phyloP scores from a whole-genome alignment of 2,329 filamentous ascomycete species.

The Myriangium duriaei region DNA sequence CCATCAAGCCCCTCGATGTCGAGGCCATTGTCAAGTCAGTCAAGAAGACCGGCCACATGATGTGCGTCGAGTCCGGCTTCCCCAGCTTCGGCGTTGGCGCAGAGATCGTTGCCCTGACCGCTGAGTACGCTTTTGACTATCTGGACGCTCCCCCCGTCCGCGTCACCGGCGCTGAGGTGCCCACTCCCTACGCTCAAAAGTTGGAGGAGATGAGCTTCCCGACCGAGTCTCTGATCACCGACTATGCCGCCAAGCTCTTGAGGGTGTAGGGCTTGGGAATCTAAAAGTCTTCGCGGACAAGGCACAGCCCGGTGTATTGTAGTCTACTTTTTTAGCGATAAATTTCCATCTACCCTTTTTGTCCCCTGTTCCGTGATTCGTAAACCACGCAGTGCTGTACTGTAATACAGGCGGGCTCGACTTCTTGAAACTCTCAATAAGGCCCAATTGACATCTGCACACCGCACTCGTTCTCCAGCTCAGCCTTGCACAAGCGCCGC shows the following conservation, averaged over 20 bases:
- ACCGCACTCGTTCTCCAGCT: too few relatives aligned
- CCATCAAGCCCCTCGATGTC: conserved; percentile 90
- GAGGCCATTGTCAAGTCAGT: conserved; percentile 92
- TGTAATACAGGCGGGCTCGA: too few relatives aligned
- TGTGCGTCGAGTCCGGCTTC: conserved; percentile 91
- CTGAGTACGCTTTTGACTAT: conserved; percentile 98
- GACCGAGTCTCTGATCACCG: conserved; percentile 72
- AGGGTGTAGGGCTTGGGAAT: conserved; percentile 46
- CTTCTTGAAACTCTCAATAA: too few relatives aligned
- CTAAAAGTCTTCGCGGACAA: conserved; percentile 2
- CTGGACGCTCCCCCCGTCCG: conserved; percentile 86
- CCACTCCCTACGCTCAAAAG: conserved; percentile 85
- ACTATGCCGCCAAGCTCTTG: conserved; percentile 81
- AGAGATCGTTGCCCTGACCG: conserved; percentile 85
- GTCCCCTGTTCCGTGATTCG: too few relatives aligned
- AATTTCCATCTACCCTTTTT: too few relatives aligned
- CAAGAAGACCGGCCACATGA: conserved; percentile 92
- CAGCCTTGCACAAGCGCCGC: too few relatives aligned
- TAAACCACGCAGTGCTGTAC: too few relatives aligned
- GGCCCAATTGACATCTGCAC: too few relatives aligned
- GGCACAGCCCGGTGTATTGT: background rate
- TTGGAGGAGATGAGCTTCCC: conserved; percentile 96
- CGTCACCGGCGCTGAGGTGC: conserved; percentile 92
- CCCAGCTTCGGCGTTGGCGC: conserved; percentile 85
- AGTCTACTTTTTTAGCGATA: background rate